Evolutionary conservation across 139 green algal genomes (phyloP).

Genomic region (Chlorella sorokiniana): DNA sequence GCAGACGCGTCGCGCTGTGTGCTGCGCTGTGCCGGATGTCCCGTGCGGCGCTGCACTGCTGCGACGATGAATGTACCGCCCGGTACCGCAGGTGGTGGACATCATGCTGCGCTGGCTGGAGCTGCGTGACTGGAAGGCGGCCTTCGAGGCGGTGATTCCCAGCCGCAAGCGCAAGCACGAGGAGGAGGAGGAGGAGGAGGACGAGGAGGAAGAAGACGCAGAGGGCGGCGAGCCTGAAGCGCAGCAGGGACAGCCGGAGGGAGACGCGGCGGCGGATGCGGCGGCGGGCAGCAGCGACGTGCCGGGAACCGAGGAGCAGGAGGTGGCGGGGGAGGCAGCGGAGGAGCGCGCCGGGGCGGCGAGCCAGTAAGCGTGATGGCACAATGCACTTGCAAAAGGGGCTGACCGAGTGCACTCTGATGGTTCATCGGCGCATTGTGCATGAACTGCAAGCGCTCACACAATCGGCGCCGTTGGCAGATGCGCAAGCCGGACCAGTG

Average conservation of each 20-base stretch:
- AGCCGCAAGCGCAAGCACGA: slow-evolving; percentile 39
- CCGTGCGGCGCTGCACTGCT: too few species aligned
- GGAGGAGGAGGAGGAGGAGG: background rate
- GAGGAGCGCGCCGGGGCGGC: background rate
- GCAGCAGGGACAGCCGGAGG: background rate
- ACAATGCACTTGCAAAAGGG: too few species aligned
- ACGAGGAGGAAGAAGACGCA: background rate
- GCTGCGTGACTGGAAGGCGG: slow-evolving; percentile 45
- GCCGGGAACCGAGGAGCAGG: background rate
- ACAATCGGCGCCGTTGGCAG: too few species aligned
- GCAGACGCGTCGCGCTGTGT: too few species aligned
- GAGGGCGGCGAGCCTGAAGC: background rate
- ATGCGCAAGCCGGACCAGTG: too few species aligned
- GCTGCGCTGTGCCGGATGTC: too few species aligned
- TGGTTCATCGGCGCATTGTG: too few species aligned
- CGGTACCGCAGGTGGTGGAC: too few species aligned
- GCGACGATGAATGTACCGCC: too few species aligned
- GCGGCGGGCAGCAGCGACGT: background rate
- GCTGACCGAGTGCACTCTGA: too few species aligned
- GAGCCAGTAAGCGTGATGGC: background rate
- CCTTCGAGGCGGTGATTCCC: slow-evolving; percentile 44
- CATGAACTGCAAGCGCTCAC: too few species aligned
- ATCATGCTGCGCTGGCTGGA: slow-evolving; percentile 62
- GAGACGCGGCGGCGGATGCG: background rate
- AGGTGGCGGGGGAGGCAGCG: background rate